Percentiles rank a stretch among this genome's conserved stretches.
These are phyloP conservation scores for Aurantiochytrium sp. DNA, from an alignment of 108 stramenopile species.

Conservation along the genomic window DNA sequence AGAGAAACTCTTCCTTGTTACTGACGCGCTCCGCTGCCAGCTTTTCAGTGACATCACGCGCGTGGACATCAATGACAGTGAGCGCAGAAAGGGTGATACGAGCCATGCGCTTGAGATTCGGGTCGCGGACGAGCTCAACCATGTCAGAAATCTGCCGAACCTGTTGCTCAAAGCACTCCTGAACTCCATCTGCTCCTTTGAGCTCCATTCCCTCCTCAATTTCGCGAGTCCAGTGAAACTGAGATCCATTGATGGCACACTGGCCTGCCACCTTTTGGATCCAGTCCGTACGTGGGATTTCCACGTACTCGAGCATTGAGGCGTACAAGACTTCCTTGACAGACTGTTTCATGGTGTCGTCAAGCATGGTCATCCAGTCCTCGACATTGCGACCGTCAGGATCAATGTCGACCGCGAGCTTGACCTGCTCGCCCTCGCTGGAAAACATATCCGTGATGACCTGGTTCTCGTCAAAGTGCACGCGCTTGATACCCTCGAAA, in stretches of 20 bases:
- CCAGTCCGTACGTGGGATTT: slow-evolving; percentile 44
- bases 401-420: slow-evolving; percentile 37
- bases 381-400: slow-evolving; percentile 59
- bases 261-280: slow-evolving; percentile 54
- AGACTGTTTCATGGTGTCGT: slow-evolving; percentile 49
- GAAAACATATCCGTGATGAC: slow-evolving; percentile 49
- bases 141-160: slow-evolving; percentile 53
- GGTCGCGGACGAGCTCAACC: slow-evolving; percentile 56
- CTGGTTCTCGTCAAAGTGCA: slow-evolving; percentile 25
- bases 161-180: slow-evolving; percentile 23
- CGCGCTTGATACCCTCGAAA: slow-evolving; percentile 54
- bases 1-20: slow-evolving; percentile 36
- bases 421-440: slow-evolving; percentile 47
- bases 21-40: slow-evolving; percentile 39
- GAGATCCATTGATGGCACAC: slow-evolving; percentile 58
- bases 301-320: slow-evolving; percentile 39
- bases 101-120: slow-evolving; percentile 31
- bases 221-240: slow-evolving; percentile 57
- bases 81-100: slow-evolving; percentile 53
- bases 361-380: slow-evolving; percentile 56
- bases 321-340: slow-evolving; percentile 24
- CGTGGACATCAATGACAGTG: slow-evolving; percentile 62
- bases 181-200: slow-evolving; percentile 21
- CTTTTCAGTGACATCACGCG: slow-evolving; percentile 55
- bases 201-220: slow-evolving; percentile 33